phyloP scores from a whole-genome alignment of 2,329 filamentous ascomycete genomes.

The Talaromyces verruculosus region DNA sequence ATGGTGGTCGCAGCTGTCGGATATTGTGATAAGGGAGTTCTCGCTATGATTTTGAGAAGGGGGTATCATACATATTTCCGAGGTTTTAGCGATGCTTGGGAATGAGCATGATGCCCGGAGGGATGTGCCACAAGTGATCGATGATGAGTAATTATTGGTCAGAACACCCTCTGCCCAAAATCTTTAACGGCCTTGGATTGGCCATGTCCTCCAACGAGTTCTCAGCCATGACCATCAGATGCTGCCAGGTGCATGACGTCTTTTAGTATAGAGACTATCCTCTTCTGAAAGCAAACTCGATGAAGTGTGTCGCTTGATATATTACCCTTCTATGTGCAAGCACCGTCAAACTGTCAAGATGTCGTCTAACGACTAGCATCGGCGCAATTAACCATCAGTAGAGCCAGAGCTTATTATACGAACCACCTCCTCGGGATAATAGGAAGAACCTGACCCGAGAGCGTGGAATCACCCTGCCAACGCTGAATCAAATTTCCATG shows the following conservation, averaged over 20 bases:
- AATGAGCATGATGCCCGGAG: not conserved
- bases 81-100: not conserved
- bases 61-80: not conserved
- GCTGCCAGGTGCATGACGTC: not conserved
- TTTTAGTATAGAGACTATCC: not conserved
- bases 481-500: not conserved
- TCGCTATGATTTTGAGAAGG: not conserved
- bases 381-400: not conserved
- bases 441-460: not conserved
- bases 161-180: not conserved
- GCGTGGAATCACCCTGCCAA: not conserved
- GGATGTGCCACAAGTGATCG: not conserved
- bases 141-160: not conserved
- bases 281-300: not conserved
- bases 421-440: not conserved
- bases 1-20: not conserved
- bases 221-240: not conserved
- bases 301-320: not conserved
- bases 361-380: not conserved
- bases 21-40: not conserved
- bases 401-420: not conserved
- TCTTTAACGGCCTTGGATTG: not conserved
- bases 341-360: no score
- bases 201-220: no score
- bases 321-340: no score